These are phyloP conservation scores for Solanum microdontum DNA, from an alignment of 257 asterid species.

Conservation along the genomic window DNA sequence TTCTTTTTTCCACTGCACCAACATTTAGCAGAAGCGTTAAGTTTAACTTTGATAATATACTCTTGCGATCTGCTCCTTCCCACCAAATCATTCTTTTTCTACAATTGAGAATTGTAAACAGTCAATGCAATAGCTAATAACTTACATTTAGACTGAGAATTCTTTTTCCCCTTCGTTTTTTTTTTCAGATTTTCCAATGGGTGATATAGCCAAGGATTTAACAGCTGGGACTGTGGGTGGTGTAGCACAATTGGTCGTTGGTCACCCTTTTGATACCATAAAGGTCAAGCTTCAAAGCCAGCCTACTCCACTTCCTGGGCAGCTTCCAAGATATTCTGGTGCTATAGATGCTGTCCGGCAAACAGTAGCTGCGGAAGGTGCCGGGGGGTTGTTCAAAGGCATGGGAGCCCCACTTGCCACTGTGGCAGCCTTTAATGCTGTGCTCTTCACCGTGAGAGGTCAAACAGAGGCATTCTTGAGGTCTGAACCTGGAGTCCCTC, in stretches of 20 bases:
- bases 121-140: neutral
- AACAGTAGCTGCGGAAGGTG: conserved; percentile 88
- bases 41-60: neutral
- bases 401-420: conserved; percentile 97
- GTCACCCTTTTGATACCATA: conserved; percentile 96
- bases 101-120: neutral
- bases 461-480: conserved; percentile 70
- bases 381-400: conserved; percentile 80
- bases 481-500: conserved; percentile 64
- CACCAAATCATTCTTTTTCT: neutral
- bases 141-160: neutral
- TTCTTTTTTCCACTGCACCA: neutral
- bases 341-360: conserved; percentile 86
- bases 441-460: conserved; percentile 75
- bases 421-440: conserved; percentile 79
- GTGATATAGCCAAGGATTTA: conserved; percentile 61
- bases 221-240: conserved; percentile 80
- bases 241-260: conserved; percentile 69
- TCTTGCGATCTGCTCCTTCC: neutral
- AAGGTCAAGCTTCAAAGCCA: conserved; percentile 98
- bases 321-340: conserved; percentile 60
- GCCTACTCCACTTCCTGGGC: conserved; percentile 81
- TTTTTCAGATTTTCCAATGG: neutral
- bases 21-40: neutral
- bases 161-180: neutral